Conservation (phyloP, 441 rosid species). For the Croton laevigatus region DNA sequence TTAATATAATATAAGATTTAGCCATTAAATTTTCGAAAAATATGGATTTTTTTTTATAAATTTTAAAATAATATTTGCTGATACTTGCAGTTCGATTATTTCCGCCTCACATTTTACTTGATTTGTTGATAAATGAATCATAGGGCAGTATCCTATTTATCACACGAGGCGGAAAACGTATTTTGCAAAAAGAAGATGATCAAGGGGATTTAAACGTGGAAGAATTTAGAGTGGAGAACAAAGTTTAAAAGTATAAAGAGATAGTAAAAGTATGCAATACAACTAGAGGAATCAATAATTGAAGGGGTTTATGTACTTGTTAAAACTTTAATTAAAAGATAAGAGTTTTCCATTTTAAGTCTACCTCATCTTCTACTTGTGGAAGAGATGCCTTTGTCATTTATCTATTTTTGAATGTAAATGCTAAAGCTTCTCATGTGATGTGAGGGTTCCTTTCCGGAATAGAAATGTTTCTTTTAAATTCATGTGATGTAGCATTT, state of each 20-base stretch:
- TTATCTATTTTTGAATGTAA: conserved; percentile 13
- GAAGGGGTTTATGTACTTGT: conserved; percentile 8
- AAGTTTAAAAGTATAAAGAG: conserved; percentile 4
- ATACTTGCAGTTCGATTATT: no score
- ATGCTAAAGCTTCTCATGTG: conserved; percentile 13
- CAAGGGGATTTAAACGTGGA: not conserved
- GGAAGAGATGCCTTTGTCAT: conserved; percentile 1
- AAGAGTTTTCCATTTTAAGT: not conserved
- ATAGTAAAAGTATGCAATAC: not conserved
- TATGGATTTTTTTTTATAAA: no score
- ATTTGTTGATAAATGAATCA: no score
- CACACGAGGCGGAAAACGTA: no score
- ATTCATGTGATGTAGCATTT: no score
- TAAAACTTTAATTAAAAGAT: not conserved
- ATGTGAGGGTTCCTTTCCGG: not conserved
- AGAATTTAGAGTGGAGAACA: conserved; percentile 5
- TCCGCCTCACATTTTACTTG: no score
- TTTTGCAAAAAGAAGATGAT: no score
- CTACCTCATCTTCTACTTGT: not conserved
- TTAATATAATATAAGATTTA: no score
- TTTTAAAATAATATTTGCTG: no score
- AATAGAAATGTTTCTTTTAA: not conserved
- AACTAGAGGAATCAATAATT: conserved; percentile 13
- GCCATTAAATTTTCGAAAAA: no score
- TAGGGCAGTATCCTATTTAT: no score